Conservation (phyloP, 2,329 filamentous ascomycete genomes). For the Pseudogymnoascus sp. region DNA sequence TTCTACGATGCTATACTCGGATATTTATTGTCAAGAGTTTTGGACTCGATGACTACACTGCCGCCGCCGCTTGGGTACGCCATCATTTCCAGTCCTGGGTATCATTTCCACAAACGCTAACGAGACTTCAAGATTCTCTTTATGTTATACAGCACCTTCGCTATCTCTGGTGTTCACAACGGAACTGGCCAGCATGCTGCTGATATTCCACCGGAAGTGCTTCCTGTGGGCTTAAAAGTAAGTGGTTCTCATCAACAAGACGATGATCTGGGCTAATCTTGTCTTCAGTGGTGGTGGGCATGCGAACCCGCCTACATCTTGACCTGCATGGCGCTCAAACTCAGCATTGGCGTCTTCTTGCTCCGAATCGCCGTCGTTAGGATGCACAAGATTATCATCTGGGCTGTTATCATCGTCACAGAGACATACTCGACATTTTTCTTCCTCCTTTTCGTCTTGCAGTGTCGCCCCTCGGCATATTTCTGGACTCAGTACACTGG, state of each 20-base stretch:
- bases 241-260: not conserved
- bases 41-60: constrained; percentile 24
- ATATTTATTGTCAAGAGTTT: constrained; percentile 23
- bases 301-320: constrained; percentile 33
- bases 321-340: constrained; percentile 33
- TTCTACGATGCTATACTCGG: constrained; percentile 25
- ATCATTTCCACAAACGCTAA: not conserved
- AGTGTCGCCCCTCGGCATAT: constrained; percentile 40
- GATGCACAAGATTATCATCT: constrained; percentile 32
- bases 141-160: constrained; percentile 19
- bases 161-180: constrained; percentile 20
- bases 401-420: constrained; percentile 28
- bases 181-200: constrained; percentile 24
- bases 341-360: constrained; percentile 35
- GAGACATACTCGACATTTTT: constrained; percentile 32
- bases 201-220: constrained; percentile 16
- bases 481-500: constrained; percentile 40
- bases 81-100: not conserved
- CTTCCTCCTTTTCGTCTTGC: constrained; percentile 41
- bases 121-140: constrained; percentile 8
- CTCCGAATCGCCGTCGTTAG: constrained; percentile 32
- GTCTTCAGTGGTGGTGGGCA: constrained; percentile 20
- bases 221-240: constrained; percentile 27
- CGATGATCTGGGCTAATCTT: not conserved
- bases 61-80: constrained; percentile 20